Conservation (phyloP, 177 flowering plant genomes). For the Vitis hybrid region DNA sequence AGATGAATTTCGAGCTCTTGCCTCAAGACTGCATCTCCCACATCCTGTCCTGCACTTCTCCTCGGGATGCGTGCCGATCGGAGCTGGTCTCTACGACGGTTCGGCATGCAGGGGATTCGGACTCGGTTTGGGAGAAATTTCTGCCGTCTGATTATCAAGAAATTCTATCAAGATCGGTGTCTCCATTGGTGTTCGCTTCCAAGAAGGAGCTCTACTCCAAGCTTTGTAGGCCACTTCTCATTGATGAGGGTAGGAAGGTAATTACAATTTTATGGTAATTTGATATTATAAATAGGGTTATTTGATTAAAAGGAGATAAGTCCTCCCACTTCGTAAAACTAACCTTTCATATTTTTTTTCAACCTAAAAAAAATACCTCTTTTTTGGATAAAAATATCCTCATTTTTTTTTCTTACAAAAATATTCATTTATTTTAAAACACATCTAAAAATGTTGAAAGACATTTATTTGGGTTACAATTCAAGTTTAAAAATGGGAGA, state of each 20-base stretch:
- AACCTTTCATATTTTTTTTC: too few relatives aligned
- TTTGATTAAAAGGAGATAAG: too few relatives aligned
- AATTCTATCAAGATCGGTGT: conserved; percentile 27
- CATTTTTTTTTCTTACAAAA: too few relatives aligned
- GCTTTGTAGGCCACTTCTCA: conserved; percentile 38
- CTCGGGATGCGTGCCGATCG: conserved; percentile 25
- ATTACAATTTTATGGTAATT: background rate
- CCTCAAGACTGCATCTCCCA: conserved; percentile 27
- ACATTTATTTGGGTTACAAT: too few relatives aligned
- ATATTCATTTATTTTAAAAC: too few relatives aligned
- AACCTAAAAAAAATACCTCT: too few relatives aligned
- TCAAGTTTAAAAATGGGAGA: too few relatives aligned
- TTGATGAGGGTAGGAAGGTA: conserved; percentile 54
- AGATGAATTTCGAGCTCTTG: conserved; percentile 16
- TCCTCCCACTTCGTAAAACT: too few relatives aligned
- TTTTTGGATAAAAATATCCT: too few relatives aligned
- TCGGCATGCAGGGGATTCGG: conserved; percentile 23
- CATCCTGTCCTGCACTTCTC: conserved; percentile 23
- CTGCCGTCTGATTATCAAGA: conserved; percentile 23
- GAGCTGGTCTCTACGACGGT: conserved; percentile 11
- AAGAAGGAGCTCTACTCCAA: conserved; percentile 46
- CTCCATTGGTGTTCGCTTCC: conserved; percentile 26
- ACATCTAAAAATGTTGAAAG: fast-evolving
- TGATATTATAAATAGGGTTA: background rate
- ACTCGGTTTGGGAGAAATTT: conserved; percentile 34